Evolutionary conservation across 1,284 basidiomycete genomes (phyloP).

Genomic region (Rhodotorula sp.): DNA sequence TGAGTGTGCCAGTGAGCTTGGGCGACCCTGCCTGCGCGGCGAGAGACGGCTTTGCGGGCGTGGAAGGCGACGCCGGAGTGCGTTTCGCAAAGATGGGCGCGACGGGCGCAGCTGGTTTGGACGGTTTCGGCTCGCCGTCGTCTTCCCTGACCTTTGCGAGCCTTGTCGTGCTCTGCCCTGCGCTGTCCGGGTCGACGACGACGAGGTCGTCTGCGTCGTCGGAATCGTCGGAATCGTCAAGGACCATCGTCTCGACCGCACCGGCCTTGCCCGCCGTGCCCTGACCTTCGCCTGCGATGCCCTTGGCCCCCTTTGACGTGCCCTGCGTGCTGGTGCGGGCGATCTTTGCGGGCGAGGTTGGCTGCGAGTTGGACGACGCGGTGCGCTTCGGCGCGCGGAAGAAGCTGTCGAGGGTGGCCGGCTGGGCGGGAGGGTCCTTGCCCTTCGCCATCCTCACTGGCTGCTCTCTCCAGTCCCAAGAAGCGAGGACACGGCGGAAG

Average conservation of each 20-base stretch:
- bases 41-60: background rate
- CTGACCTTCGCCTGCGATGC: background rate
- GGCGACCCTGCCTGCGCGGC: background rate
- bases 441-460: background rate
- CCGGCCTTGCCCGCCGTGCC: background rate
- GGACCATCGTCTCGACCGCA: conserved; percentile 8
- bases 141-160: background rate
- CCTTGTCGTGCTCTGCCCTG: background rate
- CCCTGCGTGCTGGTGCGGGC: background rate
- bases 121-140: background rate
- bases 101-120: conserved; percentile 2
- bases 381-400: background rate
- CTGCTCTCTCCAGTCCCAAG: background rate
- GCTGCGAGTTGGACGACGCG: background rate
- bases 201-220: conserved; percentile 23
- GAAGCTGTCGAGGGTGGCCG: conserved; percentile 5
- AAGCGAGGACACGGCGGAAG: background rate
- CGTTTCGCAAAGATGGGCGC: conserved; percentile 20
- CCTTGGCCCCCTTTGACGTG: too few species aligned
- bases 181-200: conserved; percentile 11
- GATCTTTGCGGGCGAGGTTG: background rate
- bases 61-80: background rate
- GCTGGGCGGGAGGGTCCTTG: background rate
- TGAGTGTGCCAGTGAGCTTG: background rate
- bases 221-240: conserved; percentile 22